phyloP scores from a whole-genome alignment of 1,284 basidiomycete genomes.

The Albatrellus sp. region DNA sequence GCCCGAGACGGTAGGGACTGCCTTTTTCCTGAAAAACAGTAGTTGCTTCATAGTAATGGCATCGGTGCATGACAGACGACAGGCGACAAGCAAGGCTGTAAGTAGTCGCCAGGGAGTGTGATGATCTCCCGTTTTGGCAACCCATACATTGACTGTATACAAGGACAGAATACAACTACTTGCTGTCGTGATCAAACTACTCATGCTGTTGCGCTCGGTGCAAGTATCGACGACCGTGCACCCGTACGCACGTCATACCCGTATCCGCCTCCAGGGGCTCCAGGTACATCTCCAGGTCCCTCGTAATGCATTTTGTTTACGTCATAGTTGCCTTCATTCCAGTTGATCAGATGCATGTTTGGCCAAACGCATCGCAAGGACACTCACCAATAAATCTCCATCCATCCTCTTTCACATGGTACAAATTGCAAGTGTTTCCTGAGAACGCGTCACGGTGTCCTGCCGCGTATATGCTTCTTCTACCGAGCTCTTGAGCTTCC shows the following conservation, averaged over 20 bases:
- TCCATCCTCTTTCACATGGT: slow-evolving; percentile 89
- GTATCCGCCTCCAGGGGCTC: slow-evolving; percentile 50
- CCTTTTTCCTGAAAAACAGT: slow-evolving; percentile 15
- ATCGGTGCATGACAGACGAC: too few relatives aligned
- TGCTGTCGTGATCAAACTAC: too few relatives aligned
- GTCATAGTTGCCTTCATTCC: slow-evolving; percentile 62
- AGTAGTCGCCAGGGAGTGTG: too few relatives aligned
- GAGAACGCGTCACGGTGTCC: slow-evolving; percentile 98
- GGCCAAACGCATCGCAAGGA: not conserved
- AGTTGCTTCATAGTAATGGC: slow-evolving; percentile 17
- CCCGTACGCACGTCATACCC: slow-evolving; percentile 62
- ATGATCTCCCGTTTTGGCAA: too few relatives aligned
- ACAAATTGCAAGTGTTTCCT: slow-evolving; percentile 93
- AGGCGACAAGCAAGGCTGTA: too few relatives aligned
- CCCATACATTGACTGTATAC: too few relatives aligned
- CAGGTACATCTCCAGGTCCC: slow-evolving; percentile 57
- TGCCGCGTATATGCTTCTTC: slow-evolving; percentile 93
- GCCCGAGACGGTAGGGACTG: slow-evolving; percentile 7
- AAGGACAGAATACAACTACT: too few relatives aligned
- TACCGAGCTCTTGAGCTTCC: slow-evolving; percentile 90
- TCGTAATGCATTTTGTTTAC: slow-evolving; percentile 73
- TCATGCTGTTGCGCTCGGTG: too few relatives aligned
- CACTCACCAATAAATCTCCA: slow-evolving; percentile 84
- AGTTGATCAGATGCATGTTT: not conserved
- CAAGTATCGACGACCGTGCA: slow-evolving; percentile 11